These are phyloP conservation scores for Dactylorhiza incarnata DNA, from an alignment of 106 monocot genomes.

Conservation along the genomic window DNA sequence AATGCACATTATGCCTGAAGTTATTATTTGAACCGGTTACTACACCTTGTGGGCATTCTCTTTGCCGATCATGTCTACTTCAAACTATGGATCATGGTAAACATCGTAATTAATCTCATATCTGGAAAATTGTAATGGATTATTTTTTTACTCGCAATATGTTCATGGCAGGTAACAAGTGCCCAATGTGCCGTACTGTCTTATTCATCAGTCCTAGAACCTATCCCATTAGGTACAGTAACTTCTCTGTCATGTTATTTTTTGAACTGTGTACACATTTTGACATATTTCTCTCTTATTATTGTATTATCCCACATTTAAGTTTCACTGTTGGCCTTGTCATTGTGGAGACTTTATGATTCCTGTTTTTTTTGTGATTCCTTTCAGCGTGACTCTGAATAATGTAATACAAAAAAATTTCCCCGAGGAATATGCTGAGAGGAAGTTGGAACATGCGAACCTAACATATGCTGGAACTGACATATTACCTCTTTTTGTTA, in stretches of 20 bases:
- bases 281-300: not conserved
- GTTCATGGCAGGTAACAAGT: conserved; percentile 64
- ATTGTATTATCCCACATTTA: not conserved
- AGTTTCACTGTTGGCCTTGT: conserved; percentile 4
- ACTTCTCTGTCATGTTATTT: not conserved
- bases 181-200: conserved; percentile 93
- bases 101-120: not conserved
- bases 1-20: conserved; percentile 89
- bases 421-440: conserved; percentile 78
- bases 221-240: conserved; percentile 77
- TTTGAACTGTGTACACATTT: not conserved
- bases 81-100: conserved; percentile 98
- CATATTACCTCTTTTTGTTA: conserved; percentile 94
- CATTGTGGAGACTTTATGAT: conserved; percentile 16
- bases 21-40: conserved; percentile 92
- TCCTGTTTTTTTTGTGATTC: conserved; percentile 15
- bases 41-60: conserved; percentile 97
- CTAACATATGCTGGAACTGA: conserved; percentile 55
- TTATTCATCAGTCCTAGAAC: conserved; percentile 81
- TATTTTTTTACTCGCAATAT: not conserved
- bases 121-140: not conserved
- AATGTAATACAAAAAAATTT: conserved; percentile 89
- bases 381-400: conserved; percentile 86
- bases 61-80: conserved; percentile 87
- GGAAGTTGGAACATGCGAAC: conserved; percentile 68